Evolutionary conservation across 495 filamentous ascomycete genomes (phyloP).

Genomic region (Pyronema omphalodes): DNA sequence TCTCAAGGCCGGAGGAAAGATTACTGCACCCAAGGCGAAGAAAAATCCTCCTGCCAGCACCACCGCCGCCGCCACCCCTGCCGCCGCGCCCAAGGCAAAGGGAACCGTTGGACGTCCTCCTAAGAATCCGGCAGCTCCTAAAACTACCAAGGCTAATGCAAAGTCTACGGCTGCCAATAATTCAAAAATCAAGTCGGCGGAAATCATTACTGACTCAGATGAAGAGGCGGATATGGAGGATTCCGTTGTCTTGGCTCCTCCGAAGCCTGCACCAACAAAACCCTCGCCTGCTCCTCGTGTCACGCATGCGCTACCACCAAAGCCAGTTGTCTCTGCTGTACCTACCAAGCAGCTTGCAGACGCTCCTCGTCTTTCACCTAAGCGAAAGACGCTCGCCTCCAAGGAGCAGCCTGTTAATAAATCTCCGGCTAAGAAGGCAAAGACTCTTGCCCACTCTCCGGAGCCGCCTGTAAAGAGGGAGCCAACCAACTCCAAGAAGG

Average conservation of each 20-base stretch:
- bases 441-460: slow-evolving; percentile 8
- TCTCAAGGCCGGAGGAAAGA: slow-evolving; percentile 29
- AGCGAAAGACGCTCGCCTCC: no score
- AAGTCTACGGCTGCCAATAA: slow-evolving; percentile 7
- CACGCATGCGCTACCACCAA: background rate
- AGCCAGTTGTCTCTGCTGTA: background rate
- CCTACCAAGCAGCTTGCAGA: no score
- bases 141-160: slow-evolving; percentile 3
- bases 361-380: background rate
- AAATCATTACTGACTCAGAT: slow-evolving; percentile 45
- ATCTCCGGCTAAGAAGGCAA: slow-evolving; percentile 24
- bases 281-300: background rate
- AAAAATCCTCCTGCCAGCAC: slow-evolving; percentile 27
- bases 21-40: slow-evolving; percentile 19
- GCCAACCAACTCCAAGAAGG: no score
- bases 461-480: no score
- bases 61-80: slow-evolving; percentile 17
- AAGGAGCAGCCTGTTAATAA: slow-evolving; percentile 5
- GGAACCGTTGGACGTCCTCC: slow-evolving; percentile 18
- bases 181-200: slow-evolving; percentile 40
- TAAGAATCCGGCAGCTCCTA: slow-evolving; percentile 14
- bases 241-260: background rate
- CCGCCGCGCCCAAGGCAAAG: slow-evolving; percentile 25
- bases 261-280: background rate
- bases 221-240: slow-evolving; percentile 38